These are phyloP conservation scores for Onygenales sp. DNA, from an alignment of 2,329 filamentous ascomycete genomes.

Conservation along the genomic window DNA sequence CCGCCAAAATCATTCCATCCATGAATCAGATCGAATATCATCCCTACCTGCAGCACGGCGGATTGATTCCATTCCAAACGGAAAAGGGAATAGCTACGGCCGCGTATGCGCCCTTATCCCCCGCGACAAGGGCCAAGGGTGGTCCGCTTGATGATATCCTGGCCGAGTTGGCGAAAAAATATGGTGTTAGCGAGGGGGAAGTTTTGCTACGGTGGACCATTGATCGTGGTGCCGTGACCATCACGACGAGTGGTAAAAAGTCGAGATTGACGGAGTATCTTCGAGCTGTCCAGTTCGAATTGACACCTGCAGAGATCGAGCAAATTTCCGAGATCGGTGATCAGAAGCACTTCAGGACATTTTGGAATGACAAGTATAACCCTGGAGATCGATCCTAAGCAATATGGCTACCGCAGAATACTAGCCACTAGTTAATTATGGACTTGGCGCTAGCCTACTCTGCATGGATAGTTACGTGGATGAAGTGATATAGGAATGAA, in stretches of 20 bases:
- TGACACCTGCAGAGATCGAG: constrained; percentile 50
- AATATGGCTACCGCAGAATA: too few species aligned
- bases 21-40: constrained; percentile 38
- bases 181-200: constrained; percentile 48
- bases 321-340: constrained; percentile 41
- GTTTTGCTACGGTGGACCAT: constrained; percentile 52
- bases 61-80: constrained; percentile 31
- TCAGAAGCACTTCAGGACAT: constrained; percentile 43
- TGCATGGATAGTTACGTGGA: too few species aligned
- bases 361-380: constrained; percentile 42
- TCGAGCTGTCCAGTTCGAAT: constrained; percentile 45
- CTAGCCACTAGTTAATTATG: too few species aligned
- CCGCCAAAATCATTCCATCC: constrained; percentile 31
- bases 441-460: too few species aligned
- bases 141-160: constrained; percentile 48
- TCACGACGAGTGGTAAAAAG: constrained; percentile 54
- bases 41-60: constrained; percentile 38
- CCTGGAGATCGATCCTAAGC: constrained; percentile 31
- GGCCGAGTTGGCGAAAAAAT: constrained; percentile 47
- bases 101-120: constrained; percentile 36
- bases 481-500: too few species aligned
- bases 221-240: constrained; percentile 49
- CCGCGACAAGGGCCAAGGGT: constrained; percentile 44
- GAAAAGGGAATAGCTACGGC: constrained; percentile 31
- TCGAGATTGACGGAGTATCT: constrained; percentile 50